These are phyloP conservation scores for Kitagawia praeruptora DNA, from an alignment of 129 eudicot genomes.

Conservation along the genomic window DNA sequence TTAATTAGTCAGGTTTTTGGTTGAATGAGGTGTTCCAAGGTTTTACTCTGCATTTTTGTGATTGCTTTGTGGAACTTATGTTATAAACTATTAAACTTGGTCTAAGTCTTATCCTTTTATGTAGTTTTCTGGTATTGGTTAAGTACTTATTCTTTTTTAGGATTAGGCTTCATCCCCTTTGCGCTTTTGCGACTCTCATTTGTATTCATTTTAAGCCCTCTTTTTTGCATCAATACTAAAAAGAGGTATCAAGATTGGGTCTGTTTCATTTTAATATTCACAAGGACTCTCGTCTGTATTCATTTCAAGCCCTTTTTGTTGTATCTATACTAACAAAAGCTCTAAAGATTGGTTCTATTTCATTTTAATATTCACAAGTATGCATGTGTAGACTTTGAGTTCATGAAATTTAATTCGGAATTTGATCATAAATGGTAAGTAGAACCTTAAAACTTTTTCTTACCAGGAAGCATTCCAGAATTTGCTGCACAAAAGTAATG, in stretches of 20 bases:
- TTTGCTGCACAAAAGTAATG: conserved; percentile 75
- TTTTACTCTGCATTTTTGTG: not conserved
- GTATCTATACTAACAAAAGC: not conserved
- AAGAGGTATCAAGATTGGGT: not conserved
- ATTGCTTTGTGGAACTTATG: too few relatives aligned
- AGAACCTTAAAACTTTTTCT: not conserved
- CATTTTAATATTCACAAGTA: not conserved
- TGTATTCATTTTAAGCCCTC: not conserved
- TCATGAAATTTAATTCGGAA: too few relatives aligned
- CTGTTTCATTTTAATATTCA: not conserved
- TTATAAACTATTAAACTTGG: not conserved
- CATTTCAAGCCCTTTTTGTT: not conserved
- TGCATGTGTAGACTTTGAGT: not conserved
- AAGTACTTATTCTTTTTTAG: not conserved
- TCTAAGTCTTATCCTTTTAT: not conserved
- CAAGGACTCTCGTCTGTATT: not conserved
- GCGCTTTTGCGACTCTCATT: not conserved
- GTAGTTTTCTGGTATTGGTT: not conserved
- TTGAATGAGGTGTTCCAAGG: not conserved
- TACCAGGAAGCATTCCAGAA: conserved; percentile 71
- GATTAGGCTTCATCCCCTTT: not conserved
- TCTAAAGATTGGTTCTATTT: not conserved
- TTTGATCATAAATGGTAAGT: not conserved
- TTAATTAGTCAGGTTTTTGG: not conserved
- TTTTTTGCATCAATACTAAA: not conserved